phyloP scores from a whole-genome alignment of 1,139 yeast species.

The Geotrichum candidum region DNA sequence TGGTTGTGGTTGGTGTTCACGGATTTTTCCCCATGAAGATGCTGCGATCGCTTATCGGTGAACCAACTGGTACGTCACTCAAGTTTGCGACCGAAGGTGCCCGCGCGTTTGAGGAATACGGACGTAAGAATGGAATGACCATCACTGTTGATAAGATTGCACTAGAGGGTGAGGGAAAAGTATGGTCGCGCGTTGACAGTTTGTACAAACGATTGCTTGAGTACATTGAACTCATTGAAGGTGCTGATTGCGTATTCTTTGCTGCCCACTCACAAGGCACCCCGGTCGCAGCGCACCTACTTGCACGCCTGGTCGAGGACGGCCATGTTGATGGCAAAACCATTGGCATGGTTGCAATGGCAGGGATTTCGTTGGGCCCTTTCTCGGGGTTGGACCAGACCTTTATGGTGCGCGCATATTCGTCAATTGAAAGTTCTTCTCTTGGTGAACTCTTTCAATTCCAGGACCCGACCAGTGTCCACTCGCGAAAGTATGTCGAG shows the following conservation, averaged over 20 bases:
- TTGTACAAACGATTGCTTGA: constrained; percentile 65
- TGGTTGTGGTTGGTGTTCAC: constrained; percentile 85
- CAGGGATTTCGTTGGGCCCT: constrained; percentile 92
- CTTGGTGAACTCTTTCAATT: constrained; percentile 80
- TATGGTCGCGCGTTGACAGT: constrained; percentile 75
- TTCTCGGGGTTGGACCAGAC: constrained; percentile 84
- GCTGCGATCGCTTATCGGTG: constrained; percentile 80
- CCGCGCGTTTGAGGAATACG: constrained; percentile 66
- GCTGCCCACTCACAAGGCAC: constrained; percentile 96
- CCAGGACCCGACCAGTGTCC: constrained; percentile 66
- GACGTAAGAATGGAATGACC: constrained; percentile 49
- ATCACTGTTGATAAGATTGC: constrained; percentile 84
- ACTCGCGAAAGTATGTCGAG: constrained; percentile 64
- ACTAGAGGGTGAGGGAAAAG: constrained; percentile 81
- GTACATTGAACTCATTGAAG: constrained; percentile 63
- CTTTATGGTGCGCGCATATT: constrained; percentile 76
- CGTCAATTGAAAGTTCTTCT: constrained; percentile 85
- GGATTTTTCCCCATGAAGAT: constrained; percentile 89
- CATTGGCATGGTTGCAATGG: constrained; percentile 84
- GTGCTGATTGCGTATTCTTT: constrained; percentile 78
- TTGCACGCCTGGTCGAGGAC: constrained; percentile 64
- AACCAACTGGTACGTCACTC: constrained; percentile 88
- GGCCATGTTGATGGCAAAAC: constrained; percentile 50
- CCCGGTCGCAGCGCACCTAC: constrained; percentile 76
- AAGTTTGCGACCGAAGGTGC: constrained; percentile 87